Evolutionary conservation across 2,329 filamentous ascomycete species (phyloP), one percentile per base, ranked within the genome.

Genomic region (Pseudonectria buxi): DNA sequence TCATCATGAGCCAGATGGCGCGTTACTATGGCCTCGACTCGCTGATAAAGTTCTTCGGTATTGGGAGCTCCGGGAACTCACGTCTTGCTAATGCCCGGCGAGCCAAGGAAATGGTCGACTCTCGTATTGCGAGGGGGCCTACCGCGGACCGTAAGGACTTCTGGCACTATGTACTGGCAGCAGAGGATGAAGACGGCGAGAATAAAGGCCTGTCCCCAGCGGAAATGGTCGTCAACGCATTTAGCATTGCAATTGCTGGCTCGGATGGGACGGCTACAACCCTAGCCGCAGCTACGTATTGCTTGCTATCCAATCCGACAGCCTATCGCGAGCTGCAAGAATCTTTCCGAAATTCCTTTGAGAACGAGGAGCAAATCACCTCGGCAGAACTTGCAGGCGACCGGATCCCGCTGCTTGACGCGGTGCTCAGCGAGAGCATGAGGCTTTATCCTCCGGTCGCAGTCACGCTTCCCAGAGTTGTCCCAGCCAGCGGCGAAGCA

Each of bases 151-250:
- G 41, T 12, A 48, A 41, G 28, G 45, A 48, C 31, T 46, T 48
- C n/a, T 48, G 45, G 45, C 41, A 48, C 18, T 43, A 46, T 14
- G 36, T 48, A 6, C 37, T 48, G 10, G 37, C 39, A 2, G 34
- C 39, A 1, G 37, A 40, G 5, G 44, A 45, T 6, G 28, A 18
- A 4, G 24, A 39, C 3, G 26, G 24, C 1, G 30, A 33, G 7
- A 24, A 15, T 3, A 44, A 37, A 15, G 39, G 45, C 1, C 14
- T 48, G 10, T 43, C 45, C 2, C 22, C 15, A 1, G 34, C 28
- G 10, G 45, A 48, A 31, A 48, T 46, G 45, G 45, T 48, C 2
- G 44, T 46, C 6, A 36, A 48, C 16, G 45, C 45, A 2, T 48
- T 48, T 12, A 48, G 44, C 15, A 45, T 48, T n/a, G 44, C 45